phyloP scores from a whole-genome alignment of 257 asterid species.

The Solanum gandarillasii region DNA sequence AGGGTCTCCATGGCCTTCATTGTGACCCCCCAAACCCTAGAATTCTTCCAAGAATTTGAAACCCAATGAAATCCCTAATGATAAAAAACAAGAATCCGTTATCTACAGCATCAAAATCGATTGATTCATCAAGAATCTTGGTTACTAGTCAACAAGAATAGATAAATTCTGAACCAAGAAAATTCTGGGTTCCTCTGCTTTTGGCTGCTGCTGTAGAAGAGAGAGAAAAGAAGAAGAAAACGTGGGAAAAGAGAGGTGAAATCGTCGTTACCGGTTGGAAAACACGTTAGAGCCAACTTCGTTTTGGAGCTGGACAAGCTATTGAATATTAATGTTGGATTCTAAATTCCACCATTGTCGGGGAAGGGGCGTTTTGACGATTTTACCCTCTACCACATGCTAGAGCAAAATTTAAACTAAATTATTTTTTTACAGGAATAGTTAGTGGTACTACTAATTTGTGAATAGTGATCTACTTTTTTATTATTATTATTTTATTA shows the following conservation, averaged over 20 bases:
- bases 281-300: background rate
- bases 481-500: too few relatives aligned
- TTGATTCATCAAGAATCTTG: background rate
- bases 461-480: background rate
- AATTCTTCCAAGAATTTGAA: background rate
- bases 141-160: background rate
- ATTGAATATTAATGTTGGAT: background rate
- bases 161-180: background rate
- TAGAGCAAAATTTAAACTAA: background rate
- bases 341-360: background rate
- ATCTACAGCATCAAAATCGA: background rate
- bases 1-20: constrained; percentile 73
- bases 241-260: constrained; percentile 17
- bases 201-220: constrained; percentile 8
- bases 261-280: background rate
- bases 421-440: background rate
- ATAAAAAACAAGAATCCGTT: background rate
- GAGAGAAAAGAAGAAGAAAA: constrained; percentile 1
- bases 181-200: background rate
- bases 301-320: background rate
- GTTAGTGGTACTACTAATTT: background rate
- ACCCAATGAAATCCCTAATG: background rate
- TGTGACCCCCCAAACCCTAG: constrained; percentile 17
- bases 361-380: background rate
- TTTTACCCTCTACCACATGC: background rate